These are phyloP conservation scores for Ramalina intermedia DNA, from an alignment of 495 filamentous ascomycete species.

Conservation along the genomic window DNA sequence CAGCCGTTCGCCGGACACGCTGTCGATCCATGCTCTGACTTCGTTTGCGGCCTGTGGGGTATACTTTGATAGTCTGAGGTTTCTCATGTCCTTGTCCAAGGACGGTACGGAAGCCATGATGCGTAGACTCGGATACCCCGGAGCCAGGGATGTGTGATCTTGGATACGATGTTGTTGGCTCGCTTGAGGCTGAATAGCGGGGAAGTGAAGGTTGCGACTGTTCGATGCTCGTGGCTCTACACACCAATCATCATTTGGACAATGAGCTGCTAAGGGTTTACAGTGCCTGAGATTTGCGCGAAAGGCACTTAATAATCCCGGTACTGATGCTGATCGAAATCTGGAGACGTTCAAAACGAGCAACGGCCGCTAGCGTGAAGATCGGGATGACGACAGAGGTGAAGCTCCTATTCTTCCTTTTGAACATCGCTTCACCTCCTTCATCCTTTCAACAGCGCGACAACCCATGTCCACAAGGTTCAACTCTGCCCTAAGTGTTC, in stretches of 20 bases:
- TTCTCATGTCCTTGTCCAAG: constrained; percentile 89
- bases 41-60: constrained; percentile 84
- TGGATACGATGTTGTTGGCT: too few species aligned
- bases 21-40: constrained; percentile 76
- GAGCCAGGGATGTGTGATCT: too few species aligned
- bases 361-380: too few species aligned
- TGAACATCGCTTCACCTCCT: neutral
- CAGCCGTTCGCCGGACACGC: constrained; percentile 57
- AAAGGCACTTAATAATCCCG: too few species aligned
- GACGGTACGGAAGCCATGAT: constrained; percentile 89
- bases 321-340: too few species aligned
- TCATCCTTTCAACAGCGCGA: neutral
- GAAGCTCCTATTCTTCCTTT: neutral
- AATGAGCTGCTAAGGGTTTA: too few species aligned
- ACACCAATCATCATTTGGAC: too few species aligned
- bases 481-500: constrained; percentile 25
- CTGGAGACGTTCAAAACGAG: too few species aligned
- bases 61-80: constrained; percentile 82
- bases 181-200: too few species aligned
- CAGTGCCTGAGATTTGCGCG: too few species aligned
- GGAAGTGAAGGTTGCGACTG: too few species aligned
- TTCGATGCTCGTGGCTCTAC: too few species aligned
- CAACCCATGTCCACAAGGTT: constrained; percentile 2
- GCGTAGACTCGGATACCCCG: neutral
- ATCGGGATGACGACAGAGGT: neutral